These are phyloP conservation scores for Trichoderma lentiforme DNA, from an alignment of 2,329 filamentous ascomycete genomes.

Conservation along the genomic window DNA sequence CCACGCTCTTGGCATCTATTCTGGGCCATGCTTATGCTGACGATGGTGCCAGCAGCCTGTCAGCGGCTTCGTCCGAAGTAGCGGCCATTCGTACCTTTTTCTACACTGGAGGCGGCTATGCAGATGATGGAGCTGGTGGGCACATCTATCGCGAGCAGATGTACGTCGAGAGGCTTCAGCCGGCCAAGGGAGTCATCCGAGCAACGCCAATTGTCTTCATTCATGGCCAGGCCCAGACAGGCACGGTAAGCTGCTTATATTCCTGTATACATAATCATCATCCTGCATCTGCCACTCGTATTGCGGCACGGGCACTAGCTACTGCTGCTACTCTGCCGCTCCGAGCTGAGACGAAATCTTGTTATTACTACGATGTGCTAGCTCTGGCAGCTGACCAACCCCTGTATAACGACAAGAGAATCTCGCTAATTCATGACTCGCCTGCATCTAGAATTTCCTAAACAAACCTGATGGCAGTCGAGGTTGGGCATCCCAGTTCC, in stretches of 20 bases:
- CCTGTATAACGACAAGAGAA: not conserved
- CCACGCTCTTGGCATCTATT: not conserved
- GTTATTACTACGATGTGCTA: not conserved
- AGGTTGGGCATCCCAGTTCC: slow-evolving; percentile 48
- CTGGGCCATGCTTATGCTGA: not conserved
- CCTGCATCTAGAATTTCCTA: slow-evolving; percentile 37
- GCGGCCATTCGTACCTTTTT: slow-evolving; percentile 31
- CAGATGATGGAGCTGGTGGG: slow-evolving; percentile 27
- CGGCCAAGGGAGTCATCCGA: slow-evolving; percentile 27
- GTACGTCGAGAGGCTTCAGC: slow-evolving; percentile 50
- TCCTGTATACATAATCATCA: not conserved
- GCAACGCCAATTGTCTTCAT: slow-evolving; percentile 40
- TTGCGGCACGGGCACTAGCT: not conserved
- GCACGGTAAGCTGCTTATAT: slow-evolving; percentile 31
- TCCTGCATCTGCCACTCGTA: not conserved
- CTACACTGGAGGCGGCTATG: slow-evolving; percentile 38
- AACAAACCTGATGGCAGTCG: slow-evolving; percentile 33
- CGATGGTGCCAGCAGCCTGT: not conserved
- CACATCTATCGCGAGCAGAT: slow-evolving; percentile 44
- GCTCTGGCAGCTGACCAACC: not conserved
- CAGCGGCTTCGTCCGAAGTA: slow-evolving; percentile 13
- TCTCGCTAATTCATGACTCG: not conserved
- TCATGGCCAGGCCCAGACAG: slow-evolving; percentile 42
- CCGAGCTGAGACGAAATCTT: not conserved
- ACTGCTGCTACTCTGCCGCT: not conserved